A percentile compares a stretch with the other conserved stretches of the same genome.
Evolutionary conservation across 139 green algal species (phyloP).

Genomic region (Penium margaritaceum): DNA sequence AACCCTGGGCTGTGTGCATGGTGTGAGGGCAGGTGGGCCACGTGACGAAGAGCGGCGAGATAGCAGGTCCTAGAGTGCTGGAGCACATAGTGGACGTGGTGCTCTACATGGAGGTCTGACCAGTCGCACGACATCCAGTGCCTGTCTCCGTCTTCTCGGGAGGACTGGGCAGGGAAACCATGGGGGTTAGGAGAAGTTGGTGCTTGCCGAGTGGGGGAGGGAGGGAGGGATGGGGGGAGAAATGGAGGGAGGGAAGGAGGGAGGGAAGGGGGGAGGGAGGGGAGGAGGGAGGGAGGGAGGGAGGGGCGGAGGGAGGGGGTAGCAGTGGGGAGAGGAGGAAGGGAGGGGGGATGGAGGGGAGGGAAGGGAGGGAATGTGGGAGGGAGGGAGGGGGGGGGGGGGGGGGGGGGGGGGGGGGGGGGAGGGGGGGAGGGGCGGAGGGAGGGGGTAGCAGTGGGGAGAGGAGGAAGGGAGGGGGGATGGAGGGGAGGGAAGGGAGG

Average conservation of each 20-base stretch:
- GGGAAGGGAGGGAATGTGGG: not conserved
- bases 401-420: no score
- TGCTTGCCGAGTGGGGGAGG: no score
- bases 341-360: not conserved
- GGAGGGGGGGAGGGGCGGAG: not conserved
- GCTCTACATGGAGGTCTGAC: slow-evolving; percentile 73
- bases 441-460: not conserved
- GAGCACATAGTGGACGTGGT: slow-evolving; percentile 94
- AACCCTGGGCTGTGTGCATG: no score
- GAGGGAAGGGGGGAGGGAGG: no score
- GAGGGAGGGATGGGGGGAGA: no score
- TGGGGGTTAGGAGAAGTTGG: not conserved
- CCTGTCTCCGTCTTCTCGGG: not conserved
- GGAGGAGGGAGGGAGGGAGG: no score
- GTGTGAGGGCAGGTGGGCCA: slow-evolving; percentile 56
- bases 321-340: not conserved
- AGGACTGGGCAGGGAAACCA: not conserved
- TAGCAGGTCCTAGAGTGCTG: slow-evolving; percentile 81
- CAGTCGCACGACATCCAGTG: not conserved
- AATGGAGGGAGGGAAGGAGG: no score
- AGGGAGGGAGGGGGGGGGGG: not conserved
- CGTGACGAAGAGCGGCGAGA: slow-evolving; percentile 63
- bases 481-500: not conserved
- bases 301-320: not conserved
- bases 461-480: not conserved